Percentiles rank a stretch among this genome's conserved stretches.
phyloP scores from a whole-genome alignment of 768 basidiomycete genomes.

The Lepiota subincarnata region DNA sequence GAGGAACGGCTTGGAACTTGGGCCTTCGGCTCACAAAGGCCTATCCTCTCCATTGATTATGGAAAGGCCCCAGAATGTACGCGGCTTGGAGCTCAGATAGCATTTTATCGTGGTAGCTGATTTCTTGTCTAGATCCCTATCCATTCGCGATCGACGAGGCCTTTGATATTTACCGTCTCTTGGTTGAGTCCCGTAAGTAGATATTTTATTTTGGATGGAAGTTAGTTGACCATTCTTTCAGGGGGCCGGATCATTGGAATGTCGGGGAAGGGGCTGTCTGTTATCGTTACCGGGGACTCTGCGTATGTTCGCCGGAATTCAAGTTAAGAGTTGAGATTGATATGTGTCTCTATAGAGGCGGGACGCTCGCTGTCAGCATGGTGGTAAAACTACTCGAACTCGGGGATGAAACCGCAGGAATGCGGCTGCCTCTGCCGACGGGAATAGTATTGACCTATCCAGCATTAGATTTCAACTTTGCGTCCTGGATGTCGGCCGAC shows the following conservation, averaged over 20 bases:
- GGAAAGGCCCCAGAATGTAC: constrained; percentile 96
- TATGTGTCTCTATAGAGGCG: constrained; percentile 56
- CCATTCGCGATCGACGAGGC: constrained; percentile 95
- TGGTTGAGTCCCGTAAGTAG: constrained; percentile 63
- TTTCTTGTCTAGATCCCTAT: constrained; percentile 72
- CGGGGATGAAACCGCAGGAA: constrained; percentile 30
- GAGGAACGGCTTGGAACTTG: constrained; percentile 89
- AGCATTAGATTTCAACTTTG: constrained; percentile 95
- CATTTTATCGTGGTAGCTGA: background rate
- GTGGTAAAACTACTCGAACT: constrained; percentile 82
- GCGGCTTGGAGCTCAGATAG: constrained; percentile 17
- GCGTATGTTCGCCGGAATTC: constrained; percentile 59
- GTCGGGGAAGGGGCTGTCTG: constrained; percentile 72
- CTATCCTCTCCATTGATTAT: constrained; percentile 86
- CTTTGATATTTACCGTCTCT: constrained; percentile 81
- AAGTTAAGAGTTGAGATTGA: background rate
- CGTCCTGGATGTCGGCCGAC: constrained; percentile 90
- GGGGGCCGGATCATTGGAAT: constrained; percentile 82
- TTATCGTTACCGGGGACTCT: constrained; percentile 91
- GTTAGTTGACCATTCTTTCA: constrained; percentile 15
- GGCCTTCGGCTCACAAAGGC: constrained; percentile 74
- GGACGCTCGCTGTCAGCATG: constrained; percentile 79
- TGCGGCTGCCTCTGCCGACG: constrained; percentile 63
- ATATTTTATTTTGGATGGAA: background rate
- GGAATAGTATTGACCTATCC: constrained; percentile 89